Evolutionary conservation across 148 eudicot genomes (phyloP).

Genomic region (Vaccinium macrocarpon): DNA sequence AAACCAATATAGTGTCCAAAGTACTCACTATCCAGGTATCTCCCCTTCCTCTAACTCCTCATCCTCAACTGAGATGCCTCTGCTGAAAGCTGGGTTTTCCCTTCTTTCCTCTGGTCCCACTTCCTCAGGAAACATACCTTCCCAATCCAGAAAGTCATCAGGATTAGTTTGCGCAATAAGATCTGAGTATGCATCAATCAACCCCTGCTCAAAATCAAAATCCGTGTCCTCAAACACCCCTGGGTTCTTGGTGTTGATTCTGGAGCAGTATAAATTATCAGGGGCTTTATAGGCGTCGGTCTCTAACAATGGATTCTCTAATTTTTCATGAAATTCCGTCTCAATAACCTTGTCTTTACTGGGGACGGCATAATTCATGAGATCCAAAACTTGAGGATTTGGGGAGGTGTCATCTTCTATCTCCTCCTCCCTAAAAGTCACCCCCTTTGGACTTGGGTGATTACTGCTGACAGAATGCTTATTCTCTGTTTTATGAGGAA

Average conservation of each 20-base stretch:
- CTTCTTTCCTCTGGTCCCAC: constrained; percentile 7
- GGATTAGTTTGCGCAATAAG: constrained; percentile 54
- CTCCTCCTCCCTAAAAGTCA: constrained; percentile 74
- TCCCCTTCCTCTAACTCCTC: constrained; percentile 91
- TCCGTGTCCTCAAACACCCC: constrained; percentile 27
- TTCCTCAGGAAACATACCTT: constrained; percentile 24
- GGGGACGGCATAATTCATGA: constrained; percentile 23
- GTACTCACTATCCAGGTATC: constrained; percentile 35
- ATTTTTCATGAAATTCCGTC: constrained; percentile 17
- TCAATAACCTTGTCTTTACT: constrained; percentile 18
- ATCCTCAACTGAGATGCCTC: constrained; percentile 30
- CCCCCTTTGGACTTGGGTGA: constrained; percentile 42
- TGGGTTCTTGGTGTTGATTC: constrained; percentile 22
- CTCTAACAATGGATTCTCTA: constrained; percentile 10
- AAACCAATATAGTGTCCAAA: background rate
- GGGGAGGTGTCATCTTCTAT: constrained; percentile 49
- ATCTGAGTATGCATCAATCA: constrained; percentile 57
- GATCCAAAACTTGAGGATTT: constrained; percentile 57
- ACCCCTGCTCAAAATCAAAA: constrained; percentile 62
- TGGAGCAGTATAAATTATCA: constrained; percentile 6
- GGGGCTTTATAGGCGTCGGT: constrained; percentile 2
- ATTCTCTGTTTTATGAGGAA: constrained; percentile 26
- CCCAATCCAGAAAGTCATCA: constrained; percentile 61
- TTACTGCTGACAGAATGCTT: constrained; percentile 31
- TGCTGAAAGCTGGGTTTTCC: constrained; percentile 15